Base-by-base conservation (phyloP, 1,284 basidiomycete species). In the Inonotus obliquus region DNA sequence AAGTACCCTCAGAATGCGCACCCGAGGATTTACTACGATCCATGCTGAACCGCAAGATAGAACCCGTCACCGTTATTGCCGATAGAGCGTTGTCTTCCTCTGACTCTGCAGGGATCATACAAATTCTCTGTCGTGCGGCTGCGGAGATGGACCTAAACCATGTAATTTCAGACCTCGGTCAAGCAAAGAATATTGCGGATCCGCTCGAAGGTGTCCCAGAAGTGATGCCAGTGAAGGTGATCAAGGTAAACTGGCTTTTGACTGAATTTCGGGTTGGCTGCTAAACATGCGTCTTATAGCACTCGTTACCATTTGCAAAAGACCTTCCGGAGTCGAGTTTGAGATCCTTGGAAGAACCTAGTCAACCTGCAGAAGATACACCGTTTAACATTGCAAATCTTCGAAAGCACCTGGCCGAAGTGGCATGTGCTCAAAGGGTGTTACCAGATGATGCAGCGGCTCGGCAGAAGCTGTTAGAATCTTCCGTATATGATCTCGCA, bases 401-500 rank as follows among this genome's bases (percentile, higher is more conserved):
- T 65, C 81, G 88, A 53, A 77, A 82, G 63, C 85, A 88, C 66
- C 81, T 95, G 2, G 76, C 81, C 0, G 76, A 83, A 41, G 80
- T 92, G 10, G 74, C 79, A 1, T 80, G 86, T 54, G 82, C 88
- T 0, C 82, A 87, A 41, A 79, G 81, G 1, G 78, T 87, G 10
- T 78, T 91, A 41, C 79, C 86, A 0, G 83, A 85, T 48, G 85
- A 91, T 65, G 74, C 84, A 19, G 78, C 83, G n/a, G 78, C 85
- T 0, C 88, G 94, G 1, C 94, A 97, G 74, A 85, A 86, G 66
- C 78, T 90, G 1, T 82, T 97, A 2, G 94, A 96, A 72, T 81
- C 87, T 44, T 92, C 92, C 0, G 92, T 92, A 0, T 90, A 92
- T 69, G 89, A 92, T 35, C 87, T 93, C 19, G 93, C 94, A 0